phyloP scores from a whole-genome alignment of 2,329 filamentous ascomycete species.

The Botrytis medusae region DNA sequence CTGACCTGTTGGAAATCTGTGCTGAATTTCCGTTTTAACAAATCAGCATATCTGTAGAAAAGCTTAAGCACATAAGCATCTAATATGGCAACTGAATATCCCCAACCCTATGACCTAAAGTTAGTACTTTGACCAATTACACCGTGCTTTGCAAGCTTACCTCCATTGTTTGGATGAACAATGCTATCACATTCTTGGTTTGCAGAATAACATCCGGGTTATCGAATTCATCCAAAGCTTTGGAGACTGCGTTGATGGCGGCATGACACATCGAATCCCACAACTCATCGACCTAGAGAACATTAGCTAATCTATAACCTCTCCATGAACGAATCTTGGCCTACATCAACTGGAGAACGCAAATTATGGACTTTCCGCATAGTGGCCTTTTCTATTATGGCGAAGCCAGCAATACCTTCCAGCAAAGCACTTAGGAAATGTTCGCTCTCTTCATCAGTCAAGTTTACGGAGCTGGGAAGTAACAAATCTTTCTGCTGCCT shows the following conservation, averaged over 20 bases:
- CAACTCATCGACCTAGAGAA: conserved; percentile 81
- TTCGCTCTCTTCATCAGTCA: conserved; percentile 83
- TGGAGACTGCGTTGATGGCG: conserved; percentile 77
- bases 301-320: conserved; percentile 24
- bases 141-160: conserved; percentile 47
- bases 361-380: conserved; percentile 84
- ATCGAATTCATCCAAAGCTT: conserved; percentile 73
- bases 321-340: conserved; percentile 34
- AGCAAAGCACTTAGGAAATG: conserved; percentile 79
- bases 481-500: conserved; percentile 89
- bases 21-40: conserved; percentile 88
- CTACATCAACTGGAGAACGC: conserved; percentile 76
- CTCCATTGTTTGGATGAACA: conserved; percentile 99
- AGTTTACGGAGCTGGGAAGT: conserved; percentile 71
- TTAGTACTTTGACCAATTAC: neutral
- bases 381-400: conserved; percentile 92
- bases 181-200: conserved; percentile 86
- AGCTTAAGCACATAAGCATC: conserved; percentile 78
- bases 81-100: conserved; percentile 77
- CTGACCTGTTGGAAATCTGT: conserved; percentile 89
- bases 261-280: conserved; percentile 98
- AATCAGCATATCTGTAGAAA: conserved; percentile 90
- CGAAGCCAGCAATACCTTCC: conserved; percentile 93
- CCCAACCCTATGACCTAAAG: conserved; percentile 67
- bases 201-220: conserved; percentile 91